Percentiles rank a stretch among this genome's conserved stretches.
Evolutionary conservation across 208 protist genomes (phyloP).

Genomic region (Acanthamoeba castellanii): DNA sequence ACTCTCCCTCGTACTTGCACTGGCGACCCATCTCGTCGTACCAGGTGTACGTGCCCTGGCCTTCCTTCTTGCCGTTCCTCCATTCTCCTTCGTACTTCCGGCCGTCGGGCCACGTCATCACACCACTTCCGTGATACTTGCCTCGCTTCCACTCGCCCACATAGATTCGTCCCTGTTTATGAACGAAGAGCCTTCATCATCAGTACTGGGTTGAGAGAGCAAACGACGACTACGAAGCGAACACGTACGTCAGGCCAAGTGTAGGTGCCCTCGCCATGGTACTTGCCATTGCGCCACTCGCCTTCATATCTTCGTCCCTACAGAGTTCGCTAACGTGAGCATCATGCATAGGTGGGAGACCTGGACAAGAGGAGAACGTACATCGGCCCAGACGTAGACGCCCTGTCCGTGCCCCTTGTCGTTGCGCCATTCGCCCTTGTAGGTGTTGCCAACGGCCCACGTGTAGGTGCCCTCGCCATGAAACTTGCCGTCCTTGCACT

Average conservation of each 20-base stretch:
- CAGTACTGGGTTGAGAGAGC: neutral
- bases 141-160: slow-evolving; percentile 41
- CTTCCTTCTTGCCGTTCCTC: slow-evolving; percentile 31
- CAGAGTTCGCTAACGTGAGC: no score
- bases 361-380: neutral
- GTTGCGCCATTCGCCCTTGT: neutral
- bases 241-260: slow-evolving; percentile 19
- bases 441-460: neutral
- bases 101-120: slow-evolving; percentile 6
- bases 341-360: neutral
- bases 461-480: slow-evolving; percentile 50
- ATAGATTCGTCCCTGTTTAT: slow-evolving; percentile 5
- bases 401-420: neutral
- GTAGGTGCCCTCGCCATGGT: slow-evolving; percentile 10
- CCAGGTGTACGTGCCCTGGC: slow-evolving; percentile 44
- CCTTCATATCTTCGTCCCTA: neutral
- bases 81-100: slow-evolving; percentile 12
- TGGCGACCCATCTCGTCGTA: neutral
- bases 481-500: slow-evolving; percentile 42
- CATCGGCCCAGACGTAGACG: neutral
- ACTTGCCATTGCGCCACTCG: slow-evolving; percentile 32
- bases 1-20: slow-evolving; percentile 12
- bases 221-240: neutral
- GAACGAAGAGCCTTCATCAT: neutral
- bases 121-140: slow-evolving; percentile 39